Percentiles rank a stretch among this genome's conserved stretches.
These are phyloP conservation scores for Gomphus sp. DNA, from an alignment of 1,284 basidiomycete species.

Conservation along the genomic window DNA sequence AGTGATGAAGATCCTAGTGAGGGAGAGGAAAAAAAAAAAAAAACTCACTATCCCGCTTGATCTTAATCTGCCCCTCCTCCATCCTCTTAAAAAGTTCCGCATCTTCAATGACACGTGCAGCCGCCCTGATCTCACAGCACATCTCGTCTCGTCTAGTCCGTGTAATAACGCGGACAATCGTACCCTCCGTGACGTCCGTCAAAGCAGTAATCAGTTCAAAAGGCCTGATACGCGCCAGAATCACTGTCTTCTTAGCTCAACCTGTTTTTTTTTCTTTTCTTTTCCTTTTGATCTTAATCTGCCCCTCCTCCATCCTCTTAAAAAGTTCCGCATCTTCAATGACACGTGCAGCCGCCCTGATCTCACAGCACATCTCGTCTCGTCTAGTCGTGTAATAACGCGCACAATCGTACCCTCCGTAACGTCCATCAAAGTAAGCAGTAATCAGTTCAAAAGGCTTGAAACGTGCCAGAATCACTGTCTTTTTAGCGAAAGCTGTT, in stretches of 20 bases:
- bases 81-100: conserved; percentile 94
- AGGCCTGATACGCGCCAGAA: too few relatives aligned
- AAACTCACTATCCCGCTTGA: conserved; percentile 86
- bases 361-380: conserved; percentile 96
- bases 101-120: conserved; percentile 95
- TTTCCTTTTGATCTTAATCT: conserved; percentile 89
- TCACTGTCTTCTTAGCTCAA: too few relatives aligned
- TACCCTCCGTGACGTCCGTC: conserved; percentile 95
- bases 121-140: conserved; percentile 93
- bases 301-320: conserved; percentile 96
- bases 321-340: conserved; percentile 95
- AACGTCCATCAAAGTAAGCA: conserved; percentile 84
- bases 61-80: conserved; percentile 89
- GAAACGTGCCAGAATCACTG: too few relatives aligned
- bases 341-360: conserved; percentile 93
- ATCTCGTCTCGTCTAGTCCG: conserved; percentile 96
- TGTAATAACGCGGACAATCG: conserved; percentile 94
- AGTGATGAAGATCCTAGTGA: too few relatives aligned
- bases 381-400: conserved; percentile 92
- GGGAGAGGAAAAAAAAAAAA: neutral
- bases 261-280: too few relatives aligned
- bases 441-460: conserved; percentile 97
- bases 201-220: conserved; percentile 90
- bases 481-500: too few relatives aligned
- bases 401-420: conserved; percentile 97